Percentiles rank a stretch among this genome's conserved stretches.
Evolutionary conservation across 1,284 basidiomycete genomes (phyloP).

Genomic region (Anthracocystis walkeri): DNA sequence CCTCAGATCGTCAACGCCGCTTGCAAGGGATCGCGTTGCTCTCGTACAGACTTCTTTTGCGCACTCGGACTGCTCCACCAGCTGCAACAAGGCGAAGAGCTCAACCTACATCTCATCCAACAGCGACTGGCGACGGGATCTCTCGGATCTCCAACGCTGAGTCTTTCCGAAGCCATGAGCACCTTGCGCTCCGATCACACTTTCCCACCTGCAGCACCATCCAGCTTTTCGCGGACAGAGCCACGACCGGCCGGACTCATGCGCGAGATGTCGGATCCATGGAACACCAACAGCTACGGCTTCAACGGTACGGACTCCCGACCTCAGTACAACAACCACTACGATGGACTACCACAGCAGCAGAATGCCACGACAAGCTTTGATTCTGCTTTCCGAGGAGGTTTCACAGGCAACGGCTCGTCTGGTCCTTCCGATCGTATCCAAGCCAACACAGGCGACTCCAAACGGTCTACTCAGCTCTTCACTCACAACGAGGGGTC

Average conservation of each 20-base stretch:
- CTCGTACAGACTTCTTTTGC: conserved; percentile 37
- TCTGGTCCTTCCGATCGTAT: conserved; percentile 13
- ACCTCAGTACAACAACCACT: conserved; percentile 6
- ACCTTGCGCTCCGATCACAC: conserved; percentile 21
- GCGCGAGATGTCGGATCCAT: conserved; percentile 53
- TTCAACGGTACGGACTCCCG: conserved; percentile 10
- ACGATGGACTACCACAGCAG: conserved; percentile 33
- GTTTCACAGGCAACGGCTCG: conserved; percentile 29
- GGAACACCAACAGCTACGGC: conserved; percentile 28
- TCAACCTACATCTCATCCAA: conserved; percentile 17
- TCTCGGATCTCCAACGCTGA: conserved; percentile 16
- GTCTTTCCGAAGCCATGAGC: conserved; percentile 9
- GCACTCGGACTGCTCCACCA: conserved; percentile 36
- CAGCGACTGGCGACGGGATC: conserved; percentile 14
- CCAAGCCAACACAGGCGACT: not conserved
- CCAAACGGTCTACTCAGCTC: conserved; percentile 7
- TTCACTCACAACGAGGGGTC: conserved; percentile 20
- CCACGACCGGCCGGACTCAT: conserved; percentile 26
- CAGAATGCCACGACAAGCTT: conserved; percentile 19
- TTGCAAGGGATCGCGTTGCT: conserved; percentile 41
- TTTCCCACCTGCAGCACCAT: conserved; percentile 34
- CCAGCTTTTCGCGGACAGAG: conserved; percentile 9
- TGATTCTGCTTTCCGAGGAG: conserved; percentile 34
- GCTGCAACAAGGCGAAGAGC: conserved; percentile 30
- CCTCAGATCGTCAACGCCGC: conserved; percentile 35